phyloP scores from a whole-genome alignment of 108 stramenopile genomes.

The Cyclotella sp. region DNA sequence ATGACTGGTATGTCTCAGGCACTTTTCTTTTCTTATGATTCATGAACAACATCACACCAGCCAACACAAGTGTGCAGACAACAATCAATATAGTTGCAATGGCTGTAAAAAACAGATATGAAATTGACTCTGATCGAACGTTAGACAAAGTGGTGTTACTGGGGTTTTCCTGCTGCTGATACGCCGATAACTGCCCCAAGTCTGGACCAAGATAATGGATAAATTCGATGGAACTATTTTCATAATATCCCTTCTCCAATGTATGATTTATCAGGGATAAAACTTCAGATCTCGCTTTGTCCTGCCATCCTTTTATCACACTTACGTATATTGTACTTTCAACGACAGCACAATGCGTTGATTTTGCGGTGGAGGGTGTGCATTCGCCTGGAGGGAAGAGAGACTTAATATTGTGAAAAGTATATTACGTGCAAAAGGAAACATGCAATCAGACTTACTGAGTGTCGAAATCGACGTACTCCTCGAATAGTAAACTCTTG shows the following conservation, averaged over 20 bases:
- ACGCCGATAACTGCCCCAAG: neutral
- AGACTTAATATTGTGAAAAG: slow-evolving; percentile 1
- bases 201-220: slow-evolving; percentile 40
- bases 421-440: neutral
- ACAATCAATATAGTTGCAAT: slow-evolving; percentile 29
- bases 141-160: neutral
- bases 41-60: slow-evolving; percentile 13
- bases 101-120: slow-evolving; percentile 24
- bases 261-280: slow-evolving; percentile 31
- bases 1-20: neutral
- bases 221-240: slow-evolving; percentile 18
- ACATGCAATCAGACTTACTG: slow-evolving; percentile 16
- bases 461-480: slow-evolving; percentile 16
- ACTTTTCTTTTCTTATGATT: slow-evolving; percentile 29
- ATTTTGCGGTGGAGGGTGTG: slow-evolving; percentile 22
- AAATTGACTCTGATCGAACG: neutral
- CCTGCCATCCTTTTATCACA: slow-evolving; percentile 17
- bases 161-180: neutral
- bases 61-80: slow-evolving; percentile 17
- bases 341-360: slow-evolving; percentile 42
- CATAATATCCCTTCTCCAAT: slow-evolving; percentile 19
- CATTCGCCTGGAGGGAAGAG: slow-evolving; percentile 20
- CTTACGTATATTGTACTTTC: slow-evolving; percentile 32
- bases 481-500: slow-evolving; percentile 41
- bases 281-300: slow-evolving; percentile 18